Conservation (phyloP, 257 asterid genomes). For the Ligustrum vulgare region DNA sequence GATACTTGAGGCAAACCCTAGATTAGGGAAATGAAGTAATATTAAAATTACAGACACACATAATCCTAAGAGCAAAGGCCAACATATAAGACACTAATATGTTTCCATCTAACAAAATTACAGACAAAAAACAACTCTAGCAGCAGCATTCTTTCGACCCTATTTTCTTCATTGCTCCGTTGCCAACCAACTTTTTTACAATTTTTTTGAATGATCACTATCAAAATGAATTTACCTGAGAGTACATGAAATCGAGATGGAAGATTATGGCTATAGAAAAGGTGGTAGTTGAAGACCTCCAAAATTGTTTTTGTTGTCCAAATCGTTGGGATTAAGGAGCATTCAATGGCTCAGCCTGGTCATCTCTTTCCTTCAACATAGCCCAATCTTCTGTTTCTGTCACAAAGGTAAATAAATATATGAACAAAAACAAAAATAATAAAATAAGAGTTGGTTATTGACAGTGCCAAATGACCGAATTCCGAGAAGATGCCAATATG, state of each 20-base stretch:
- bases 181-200: slow-evolving; percentile 6
- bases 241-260: slow-evolving; percentile 23
- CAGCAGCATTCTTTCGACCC: slow-evolving; percentile 10
- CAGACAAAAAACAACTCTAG: slow-evolving; percentile 17
- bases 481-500: neutral
- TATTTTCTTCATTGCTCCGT: slow-evolving; percentile 14
- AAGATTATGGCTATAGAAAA: slow-evolving; percentile 19
- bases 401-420: neutral
- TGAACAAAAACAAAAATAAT: neutral
- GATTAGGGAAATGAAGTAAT: slow-evolving; percentile 6
- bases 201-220: slow-evolving; percentile 10
- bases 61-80: slow-evolving; percentile 24
- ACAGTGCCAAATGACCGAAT: slow-evolving; percentile 14
- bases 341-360: slow-evolving; percentile 45
- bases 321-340: slow-evolving; percentile 40
- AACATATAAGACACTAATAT: neutral
- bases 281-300: slow-evolving; percentile 22
- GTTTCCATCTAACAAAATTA: neutral
- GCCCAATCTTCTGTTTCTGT: slow-evolving; percentile 78
- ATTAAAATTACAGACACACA: slow-evolving; percentile 4
- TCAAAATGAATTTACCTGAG: slow-evolving; percentile 15
- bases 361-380: slow-evolving; percentile 51
- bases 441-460: neutral
- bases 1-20: slow-evolving; percentile 27
- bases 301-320: neutral